These are phyloP conservation scores for Elaeagnus macrophylla DNA, from an alignment of 306 rosid species.

Conservation along the genomic window DNA sequence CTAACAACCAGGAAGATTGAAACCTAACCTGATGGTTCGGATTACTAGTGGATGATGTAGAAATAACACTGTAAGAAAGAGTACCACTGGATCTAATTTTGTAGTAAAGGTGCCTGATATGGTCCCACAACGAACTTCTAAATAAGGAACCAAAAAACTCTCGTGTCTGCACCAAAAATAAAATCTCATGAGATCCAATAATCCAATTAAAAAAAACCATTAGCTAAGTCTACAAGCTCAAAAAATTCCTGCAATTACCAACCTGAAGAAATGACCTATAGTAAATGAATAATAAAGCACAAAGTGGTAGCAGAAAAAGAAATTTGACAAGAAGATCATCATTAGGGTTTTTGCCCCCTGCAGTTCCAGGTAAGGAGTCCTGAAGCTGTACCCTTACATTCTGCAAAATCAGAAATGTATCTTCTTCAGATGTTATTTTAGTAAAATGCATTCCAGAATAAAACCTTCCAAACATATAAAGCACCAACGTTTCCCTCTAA, in stretches of 20 bases:
- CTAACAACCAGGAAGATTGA: conserved; percentile 8
- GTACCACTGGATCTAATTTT: conserved; percentile 66
- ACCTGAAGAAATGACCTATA: conserved; percentile 61
- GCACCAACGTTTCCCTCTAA: no score
- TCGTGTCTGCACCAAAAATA: conserved; percentile 41
- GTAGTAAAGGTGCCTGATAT: conserved; percentile 57
- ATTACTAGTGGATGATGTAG: conserved; percentile 38
- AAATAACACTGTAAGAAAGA: conserved; percentile 44
- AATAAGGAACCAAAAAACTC: conserved; percentile 40
- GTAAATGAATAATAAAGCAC: conserved; percentile 51
- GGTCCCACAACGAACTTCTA: conserved; percentile 20
- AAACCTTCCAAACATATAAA: neutral
- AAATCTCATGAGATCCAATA: conserved; percentile 10
- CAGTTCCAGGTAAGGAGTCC: conserved; percentile 86
- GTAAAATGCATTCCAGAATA: neutral
- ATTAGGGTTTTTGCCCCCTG: conserved; percentile 74
- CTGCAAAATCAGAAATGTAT: conserved; percentile 26
- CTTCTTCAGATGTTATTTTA: neutral
- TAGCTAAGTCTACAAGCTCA: conserved; percentile 8
- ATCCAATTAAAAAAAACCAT: conserved; percentile 1
- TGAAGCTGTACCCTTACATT: conserved; percentile 65
- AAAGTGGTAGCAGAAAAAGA: conserved; percentile 64
- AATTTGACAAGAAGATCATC: conserved; percentile 70
- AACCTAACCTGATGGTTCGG: conserved; percentile 53
- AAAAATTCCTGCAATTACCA: conserved; percentile 20